Conservation (phyloP, 2,329 filamentous ascomycete genomes). For the Sporothrix inflata region DNA sequence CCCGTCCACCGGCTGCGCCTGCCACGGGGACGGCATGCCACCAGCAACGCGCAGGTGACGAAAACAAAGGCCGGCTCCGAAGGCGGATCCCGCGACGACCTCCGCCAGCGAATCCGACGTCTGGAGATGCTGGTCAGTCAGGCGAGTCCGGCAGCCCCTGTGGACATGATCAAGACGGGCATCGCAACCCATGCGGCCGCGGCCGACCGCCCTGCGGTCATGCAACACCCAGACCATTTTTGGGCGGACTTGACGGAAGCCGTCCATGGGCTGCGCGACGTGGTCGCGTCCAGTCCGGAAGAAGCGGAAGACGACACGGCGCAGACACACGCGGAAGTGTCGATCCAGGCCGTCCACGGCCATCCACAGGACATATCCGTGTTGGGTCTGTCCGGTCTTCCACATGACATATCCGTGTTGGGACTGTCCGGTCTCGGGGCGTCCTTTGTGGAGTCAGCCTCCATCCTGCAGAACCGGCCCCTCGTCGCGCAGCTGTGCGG, state of each 20-base stretch:
- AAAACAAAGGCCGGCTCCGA: neutral
- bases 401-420: neutral
- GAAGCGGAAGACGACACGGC: constrained; percentile 19
- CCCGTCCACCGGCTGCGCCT: constrained; percentile 9
- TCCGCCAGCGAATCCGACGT: neutral
- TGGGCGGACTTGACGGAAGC: constrained; percentile 17
- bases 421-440: neutral
- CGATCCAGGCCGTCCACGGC: neutral
- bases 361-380: neutral
- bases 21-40: constrained; percentile 4
- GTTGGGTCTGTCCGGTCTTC: neutral
- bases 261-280: constrained; percentile 17
- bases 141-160: neutral
- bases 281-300: neutral
- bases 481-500: constrained; percentile 30
- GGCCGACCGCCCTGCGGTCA: neutral
- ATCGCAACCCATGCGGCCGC: too few relatives aligned
- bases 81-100: neutral
- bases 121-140: constrained; percentile 19
- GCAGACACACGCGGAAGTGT: neutral
- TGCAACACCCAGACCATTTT: constrained; percentile 26
- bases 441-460: neutral
- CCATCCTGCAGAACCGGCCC: neutral
- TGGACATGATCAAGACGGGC: too few relatives aligned
- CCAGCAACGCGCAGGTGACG: neutral